These are phyloP conservation scores for Arctium minus DNA, from an alignment of 129 eudicot genomes.

Conservation along the genomic window DNA sequence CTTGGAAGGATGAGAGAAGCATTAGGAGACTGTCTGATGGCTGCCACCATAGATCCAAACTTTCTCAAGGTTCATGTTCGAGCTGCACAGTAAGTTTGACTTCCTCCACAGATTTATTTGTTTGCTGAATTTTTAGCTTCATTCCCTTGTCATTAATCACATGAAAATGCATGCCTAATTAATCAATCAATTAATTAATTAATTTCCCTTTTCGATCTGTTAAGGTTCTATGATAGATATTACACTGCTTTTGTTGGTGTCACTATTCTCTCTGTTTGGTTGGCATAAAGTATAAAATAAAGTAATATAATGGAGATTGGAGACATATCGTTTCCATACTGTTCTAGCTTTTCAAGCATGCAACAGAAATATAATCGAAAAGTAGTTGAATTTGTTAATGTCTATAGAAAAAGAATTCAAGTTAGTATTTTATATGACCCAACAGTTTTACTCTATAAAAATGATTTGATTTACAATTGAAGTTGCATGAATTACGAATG, in stretches of 20 bases:
- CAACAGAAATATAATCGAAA: no score
- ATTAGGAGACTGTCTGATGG: slow-evolving; percentile 70
- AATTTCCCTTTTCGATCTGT: neutral
- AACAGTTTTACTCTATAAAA: no score
- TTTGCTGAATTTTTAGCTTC: neutral
- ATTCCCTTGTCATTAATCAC: neutral
- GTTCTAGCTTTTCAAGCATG: no score
- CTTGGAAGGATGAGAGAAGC: slow-evolving; percentile 90
- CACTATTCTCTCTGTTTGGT: neutral
- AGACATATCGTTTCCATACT: no score
- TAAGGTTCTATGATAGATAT: neutral
- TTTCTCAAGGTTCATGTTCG: slow-evolving; percentile 78
- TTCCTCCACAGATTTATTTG: neutral
- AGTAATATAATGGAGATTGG: no score
- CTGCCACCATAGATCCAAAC: slow-evolving; percentile 72
- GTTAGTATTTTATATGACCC: no score
- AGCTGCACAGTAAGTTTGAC: slow-evolving; percentile 76
- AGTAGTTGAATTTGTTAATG: no score
- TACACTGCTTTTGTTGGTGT: neutral
- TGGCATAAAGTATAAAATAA: no score
- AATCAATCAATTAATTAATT: neutral
- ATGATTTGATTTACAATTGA: no score
- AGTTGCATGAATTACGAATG: no score
- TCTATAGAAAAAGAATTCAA: no score
- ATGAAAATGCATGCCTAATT: neutral